Evolutionary conservation across 1,284 basidiomycete genomes (phyloP), one percentile per base, ranked within the genome.

Genomic region (Hortiboletus rubellus): DNA sequence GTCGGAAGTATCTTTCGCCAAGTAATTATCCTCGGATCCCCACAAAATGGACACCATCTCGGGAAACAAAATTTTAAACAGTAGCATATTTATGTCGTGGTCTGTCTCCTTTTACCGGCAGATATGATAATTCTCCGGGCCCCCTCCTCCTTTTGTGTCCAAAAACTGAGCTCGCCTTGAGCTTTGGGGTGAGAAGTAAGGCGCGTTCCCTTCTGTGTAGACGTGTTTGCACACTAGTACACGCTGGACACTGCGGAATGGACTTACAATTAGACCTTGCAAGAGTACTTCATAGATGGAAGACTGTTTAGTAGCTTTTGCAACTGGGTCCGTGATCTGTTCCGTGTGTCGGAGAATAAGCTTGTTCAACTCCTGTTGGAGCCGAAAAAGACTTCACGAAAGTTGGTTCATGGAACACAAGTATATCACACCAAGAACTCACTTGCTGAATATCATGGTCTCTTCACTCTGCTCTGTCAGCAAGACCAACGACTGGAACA

Each of bases 391-490:
- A 67, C 95, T 97, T 60, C 10, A 15, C 58, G 46, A 15, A 30
- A 38, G 47, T 52, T 45, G 60, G 57, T 54, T 45, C 49, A 52
- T 18, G 14, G 31, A 3, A 31, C 27, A 7, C 34, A 3, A 42
- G 8, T 31, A 14, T 38, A 30, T 7, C n/a, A 17, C 17, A 17
- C 18, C 24, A 15, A 49, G 11, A 43, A 66, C 82, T 63, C 69
- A 94, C 94, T 94, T 94, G 14, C 90, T 87, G 67, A 96, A 96
- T 46, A 96, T 89, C 94, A 96, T 96, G 7, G 91, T 92, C 70
- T 97, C 94, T 63, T 95, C 92, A 43, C 86, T 87, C 63, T 92
- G 88, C 48, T 84, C 83, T 7, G 92, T 93, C 62, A 96, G 74
- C 27, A 83, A 82, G 22, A 94, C 84, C 60, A 94, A 86, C 3